Evolutionary conservation across 1,284 basidiomycete genomes (phyloP).

Genomic region (Sanghuangporus baumii): DNA sequence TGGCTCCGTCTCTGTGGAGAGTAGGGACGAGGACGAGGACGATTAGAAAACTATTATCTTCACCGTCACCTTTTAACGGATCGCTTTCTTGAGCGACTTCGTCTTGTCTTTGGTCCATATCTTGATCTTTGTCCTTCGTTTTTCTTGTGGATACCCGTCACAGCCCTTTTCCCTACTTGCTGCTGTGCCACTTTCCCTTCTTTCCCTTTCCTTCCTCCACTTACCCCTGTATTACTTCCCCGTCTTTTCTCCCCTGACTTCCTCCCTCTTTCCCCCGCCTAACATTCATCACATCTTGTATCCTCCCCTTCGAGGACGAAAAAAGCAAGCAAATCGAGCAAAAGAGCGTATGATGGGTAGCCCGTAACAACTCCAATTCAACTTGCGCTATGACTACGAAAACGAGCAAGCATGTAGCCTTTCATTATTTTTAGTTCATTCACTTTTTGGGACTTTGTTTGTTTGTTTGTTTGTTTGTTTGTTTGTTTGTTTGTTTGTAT

Average conservation of each 20-base stretch:
- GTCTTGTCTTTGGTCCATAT: background rate
- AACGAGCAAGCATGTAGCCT: too few relatives aligned
- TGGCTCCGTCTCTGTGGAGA: conserved; percentile 1
- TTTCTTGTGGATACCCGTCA: background rate
- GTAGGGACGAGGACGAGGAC: conserved; percentile 20
- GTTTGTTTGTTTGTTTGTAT: too few relatives aligned
- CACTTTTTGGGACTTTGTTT: too few relatives aligned
- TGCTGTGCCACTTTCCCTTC: background rate
- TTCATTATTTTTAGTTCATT: too few relatives aligned
- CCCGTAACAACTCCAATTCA: too few relatives aligned
- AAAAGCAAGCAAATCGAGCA: too few relatives aligned
- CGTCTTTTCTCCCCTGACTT: background rate
- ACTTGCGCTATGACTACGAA: too few relatives aligned
- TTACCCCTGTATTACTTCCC: background rate
- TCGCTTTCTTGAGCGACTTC: background rate
- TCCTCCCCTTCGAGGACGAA: too few relatives aligned
- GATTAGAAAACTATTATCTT: background rate
- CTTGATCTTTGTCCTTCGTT: background rate
- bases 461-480: too few relatives aligned
- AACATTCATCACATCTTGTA: background rate
- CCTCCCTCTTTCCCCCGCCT: background rate
- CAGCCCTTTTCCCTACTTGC: background rate
- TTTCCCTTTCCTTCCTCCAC: background rate
- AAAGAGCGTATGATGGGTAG: too few relatives aligned
- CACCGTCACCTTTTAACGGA: background rate